These are phyloP conservation scores for Suillus decipiens DNA, from an alignment of 768 basidiomycete species.

Conservation along the genomic window DNA sequence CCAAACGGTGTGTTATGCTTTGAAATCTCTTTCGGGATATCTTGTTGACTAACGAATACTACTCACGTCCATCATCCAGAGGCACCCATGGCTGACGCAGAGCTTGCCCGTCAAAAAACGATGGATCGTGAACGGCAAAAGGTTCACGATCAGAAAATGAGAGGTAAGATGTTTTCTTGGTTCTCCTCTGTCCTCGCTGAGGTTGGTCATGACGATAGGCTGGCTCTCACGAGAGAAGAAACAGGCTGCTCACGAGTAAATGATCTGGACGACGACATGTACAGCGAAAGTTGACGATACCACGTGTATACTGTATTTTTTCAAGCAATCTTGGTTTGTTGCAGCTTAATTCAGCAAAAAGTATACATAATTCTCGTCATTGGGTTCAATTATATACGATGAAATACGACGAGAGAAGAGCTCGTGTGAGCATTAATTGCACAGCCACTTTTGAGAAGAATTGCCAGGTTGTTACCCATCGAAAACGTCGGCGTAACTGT, in stretches of 20 bases:
- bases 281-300: constrained; percentile 19
- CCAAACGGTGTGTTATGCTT: constrained; percentile 48
- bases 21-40: neutral
- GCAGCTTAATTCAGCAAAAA: neutral
- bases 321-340: neutral
- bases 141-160: constrained; percentile 68
- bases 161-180: constrained; percentile 46
- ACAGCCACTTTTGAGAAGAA: neutral
- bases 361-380: neutral
- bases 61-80: constrained; percentile 39
- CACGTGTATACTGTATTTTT: constrained; percentile 15
- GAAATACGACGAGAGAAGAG: neutral
- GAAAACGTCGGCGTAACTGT: no score
- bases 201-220: constrained; percentile 21
- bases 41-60: neutral
- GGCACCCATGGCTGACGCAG: constrained; percentile 57
- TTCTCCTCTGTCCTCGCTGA: constrained; percentile 2
- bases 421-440: neutral
- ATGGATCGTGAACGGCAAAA: constrained; percentile 70
- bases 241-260: constrained; percentile 8
- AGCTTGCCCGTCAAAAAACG: constrained; percentile 58
- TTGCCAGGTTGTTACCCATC: no score
- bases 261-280: neutral
- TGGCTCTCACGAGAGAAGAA: constrained; percentile 37
- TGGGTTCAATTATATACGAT: neutral